Evolutionary conservation across 2,329 filamentous ascomycete genomes (phyloP), one percentile per base, ranked within the genome.

Genomic region (Pleomassaria siparia): DNA sequence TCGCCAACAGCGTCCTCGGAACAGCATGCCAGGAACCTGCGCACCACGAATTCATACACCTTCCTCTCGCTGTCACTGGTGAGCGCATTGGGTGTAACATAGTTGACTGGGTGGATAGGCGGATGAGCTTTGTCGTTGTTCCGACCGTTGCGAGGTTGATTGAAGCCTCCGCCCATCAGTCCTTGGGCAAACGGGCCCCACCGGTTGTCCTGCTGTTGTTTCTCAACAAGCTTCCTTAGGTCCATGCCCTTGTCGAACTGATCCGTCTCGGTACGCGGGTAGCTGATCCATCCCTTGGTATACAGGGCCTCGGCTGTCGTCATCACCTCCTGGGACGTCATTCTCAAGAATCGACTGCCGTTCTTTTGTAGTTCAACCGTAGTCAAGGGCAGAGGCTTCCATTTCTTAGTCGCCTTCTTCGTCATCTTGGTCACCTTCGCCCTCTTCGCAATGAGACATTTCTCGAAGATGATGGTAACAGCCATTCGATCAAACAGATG

Each of bases 101-200:
- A 95, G n/a, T 88, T 88, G 50, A 99, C 87, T 0, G 94, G 94
- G 61, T 99, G 94, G 50, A 99, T 99, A 0, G 94, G 94, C 21
- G 94, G 94, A 72, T 99, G 94, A 0, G 94, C 94, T 71, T 96
- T 94, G 71, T 99, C 94, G 69, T 99, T 95, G 67, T 97, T 84
- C 44, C 84, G 82, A 3, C 94, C 94, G 56, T 86, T 81, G 33
- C 92, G 84, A 15, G 94, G 94, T 56, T 88, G 86, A 39, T 83
- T 82, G 67, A 96, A 97, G 8, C 78, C 86, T 2, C 90, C 90
- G 53, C 87, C 79, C 24, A 88, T 74, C 9, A 97, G 79, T 15
- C 74, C 78, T 66, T 87, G 87, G 3, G 92, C 91, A 69, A 91
- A 96, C 16, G 74, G 67, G 0, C 91, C 91, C 94, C 92, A 99